Base-by-base conservation (phyloP, 2,329 filamentous ascomycete species). In the Saccharata proteae region DNA sequence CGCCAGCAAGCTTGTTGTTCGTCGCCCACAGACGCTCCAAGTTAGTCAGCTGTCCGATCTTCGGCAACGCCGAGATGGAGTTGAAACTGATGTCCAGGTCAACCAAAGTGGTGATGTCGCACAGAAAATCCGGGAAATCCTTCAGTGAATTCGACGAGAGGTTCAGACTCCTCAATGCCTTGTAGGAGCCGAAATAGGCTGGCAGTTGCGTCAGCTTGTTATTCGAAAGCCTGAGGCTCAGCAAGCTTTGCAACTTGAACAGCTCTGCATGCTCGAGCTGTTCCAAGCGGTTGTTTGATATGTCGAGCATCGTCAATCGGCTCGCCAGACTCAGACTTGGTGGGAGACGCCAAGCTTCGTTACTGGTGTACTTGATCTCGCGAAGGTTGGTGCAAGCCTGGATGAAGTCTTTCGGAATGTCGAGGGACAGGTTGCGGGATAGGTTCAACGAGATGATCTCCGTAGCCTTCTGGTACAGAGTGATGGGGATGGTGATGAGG, bases 81-180 rank as follows among this genome's bases (percentile, higher is more conserved):
- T 98, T 98, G 69, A 98, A 98, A 52, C 88, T 96, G 49, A 98
- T 74, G 47, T 98, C 90, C 23, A 98, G 71, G 50, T 98, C 88
- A 9, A 93, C 81, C 26, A 98, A 61, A 25, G 79, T 85, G 41
- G 74, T 74, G 13, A 98, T 62, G 15, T 83, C 70, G 54, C 84
- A 88, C 14, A 98, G 64, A 45, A 93, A 92, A 14, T 77, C 66
- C 0, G 90, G 90, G 40, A 98, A 93, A 23, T 72, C 72, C 35
- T 79, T 77, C 33, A 98, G 68, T 38, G 82, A 86, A 54, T 98
- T 98, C 1, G 90, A 98, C 1, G 88, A 93, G 29, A 98, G 67
- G 47, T 93, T 94, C 37, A 98, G 62, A 40, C 76, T 88, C 39
- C 90, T 72, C 38, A 98, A 64, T 4, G 74, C 69, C 39, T 72